Base-by-base conservation (phyloP, 2,329 filamentous ascomycete genomes). In the Arthroderma sp. region DNA sequence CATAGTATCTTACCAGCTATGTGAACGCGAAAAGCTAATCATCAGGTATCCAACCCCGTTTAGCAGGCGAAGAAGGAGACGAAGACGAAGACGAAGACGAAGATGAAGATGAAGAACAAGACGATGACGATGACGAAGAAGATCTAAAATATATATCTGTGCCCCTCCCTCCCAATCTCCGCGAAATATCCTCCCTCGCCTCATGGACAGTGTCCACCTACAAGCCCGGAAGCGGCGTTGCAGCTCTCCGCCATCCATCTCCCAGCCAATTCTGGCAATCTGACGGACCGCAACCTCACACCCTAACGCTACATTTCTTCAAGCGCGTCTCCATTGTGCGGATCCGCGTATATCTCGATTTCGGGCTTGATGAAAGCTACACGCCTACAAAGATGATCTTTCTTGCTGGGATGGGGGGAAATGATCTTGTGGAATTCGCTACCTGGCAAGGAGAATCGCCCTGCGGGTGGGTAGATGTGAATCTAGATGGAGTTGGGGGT, bases 331-430 rank as follows among this genome's bases (percentile, higher is more conserved):
- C 70, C 45, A 51, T 78, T 60, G 52, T 75, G 52, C 58, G 71
- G 53, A 56, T 76, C 61, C 48, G 71, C 54, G 51, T 74, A 41
- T 65, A 83, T 54, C 80, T 98, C 38, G 88, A 98, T 66, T 94
- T 94, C 63, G 80, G 82, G 50, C 78, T 86, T 44, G 91, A 98
- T 63, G 91, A 98, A 66, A 91, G 84, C 37, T 98, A 98, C 63
- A 98, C 91, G 3, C 91, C 91, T 0, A 96, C 88, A 1, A 85
- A 87, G 56, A 93, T 98, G 56, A 71, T 83, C 39, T 87, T 96
- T 59, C 78, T 83, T 33, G 89, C 88, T 0, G 91, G 91, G 8
- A 94, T 86, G 51, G 86, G 87, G 38, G 83, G 87, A 52, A 91
- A 96, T 62, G 87, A 93, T 58, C 76, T 96, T 6, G 82, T 93